Conservation (phyloP, 345 rosid species). For the Eucalyptus sp. region DNA sequence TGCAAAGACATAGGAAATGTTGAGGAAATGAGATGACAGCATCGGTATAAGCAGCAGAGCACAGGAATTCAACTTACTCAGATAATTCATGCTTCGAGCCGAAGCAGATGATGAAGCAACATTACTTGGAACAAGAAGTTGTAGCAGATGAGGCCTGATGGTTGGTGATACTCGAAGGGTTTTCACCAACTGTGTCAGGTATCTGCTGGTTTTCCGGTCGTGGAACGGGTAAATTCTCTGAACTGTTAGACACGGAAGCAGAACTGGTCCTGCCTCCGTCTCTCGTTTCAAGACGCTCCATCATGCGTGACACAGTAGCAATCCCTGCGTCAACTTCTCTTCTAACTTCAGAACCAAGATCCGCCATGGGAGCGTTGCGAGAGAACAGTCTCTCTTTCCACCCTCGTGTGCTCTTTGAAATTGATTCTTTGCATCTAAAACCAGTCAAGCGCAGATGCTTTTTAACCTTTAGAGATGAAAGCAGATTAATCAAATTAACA, state of each 20-base stretch:
- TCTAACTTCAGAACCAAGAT: conserved; percentile 69
- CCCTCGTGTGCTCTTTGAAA: conserved; percentile 84
- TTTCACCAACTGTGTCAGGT: background rate
- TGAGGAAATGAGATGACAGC: background rate
- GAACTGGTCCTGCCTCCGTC: conserved; percentile 25
- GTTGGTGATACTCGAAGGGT: background rate
- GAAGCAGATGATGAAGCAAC: background rate
- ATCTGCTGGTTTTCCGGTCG: conserved; percentile 7
- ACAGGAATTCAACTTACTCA: background rate
- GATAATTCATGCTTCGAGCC: background rate
- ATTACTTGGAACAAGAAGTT: conserved; percentile 7
- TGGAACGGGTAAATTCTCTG: conserved; percentile 16
- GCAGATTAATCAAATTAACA: background rate
- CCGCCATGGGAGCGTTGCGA: conserved; percentile 59
- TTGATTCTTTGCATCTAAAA: conserved; percentile 80
- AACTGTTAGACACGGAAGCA: conserved; percentile 32
- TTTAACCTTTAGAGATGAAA: background rate
- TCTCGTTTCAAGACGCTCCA: conserved; percentile 66
- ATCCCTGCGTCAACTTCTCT: conserved; percentile 85
- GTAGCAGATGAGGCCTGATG: conserved; percentile 1
- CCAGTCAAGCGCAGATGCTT: background rate
- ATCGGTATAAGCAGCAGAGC: background rate
- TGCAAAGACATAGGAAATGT: background rate
- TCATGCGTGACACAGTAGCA: conserved; percentile 77
- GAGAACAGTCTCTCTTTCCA: conserved; percentile 92